These are phyloP conservation scores for Petunia axillaris DNA, from an alignment of 257 asterid species.

Conservation along the genomic window DNA sequence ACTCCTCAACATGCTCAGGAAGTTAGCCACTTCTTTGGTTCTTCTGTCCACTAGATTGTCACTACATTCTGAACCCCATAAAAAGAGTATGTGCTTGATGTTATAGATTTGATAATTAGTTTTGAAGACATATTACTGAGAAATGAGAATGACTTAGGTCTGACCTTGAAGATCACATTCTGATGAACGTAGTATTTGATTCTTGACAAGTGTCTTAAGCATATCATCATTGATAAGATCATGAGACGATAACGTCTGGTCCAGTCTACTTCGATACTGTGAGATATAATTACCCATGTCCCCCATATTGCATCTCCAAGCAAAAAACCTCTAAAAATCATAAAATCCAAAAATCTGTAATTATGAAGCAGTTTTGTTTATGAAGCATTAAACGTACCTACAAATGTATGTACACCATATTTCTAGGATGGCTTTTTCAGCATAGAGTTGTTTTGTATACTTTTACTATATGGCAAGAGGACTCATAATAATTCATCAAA, in stretches of 20 bases:
- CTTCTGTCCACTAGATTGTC: conserved; percentile 59
- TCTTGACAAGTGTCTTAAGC: conserved; percentile 58
- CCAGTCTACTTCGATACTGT: conserved; percentile 61
- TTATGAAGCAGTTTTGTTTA: neutral
- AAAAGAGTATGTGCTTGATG: neutral
- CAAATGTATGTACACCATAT: neutral
- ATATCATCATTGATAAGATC: conserved; percentile 51
- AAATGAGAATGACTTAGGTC: neutral
- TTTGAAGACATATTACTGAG: neutral
- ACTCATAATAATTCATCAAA: conserved; percentile 18
- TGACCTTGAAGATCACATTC: conserved; percentile 23
- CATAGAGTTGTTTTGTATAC: too few species aligned
- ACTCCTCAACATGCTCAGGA: conserved; percentile 81
- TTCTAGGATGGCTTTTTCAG: too few species aligned
- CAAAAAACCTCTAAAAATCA: conserved; percentile 28
- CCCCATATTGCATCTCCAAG: conserved; percentile 53
- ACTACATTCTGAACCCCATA: conserved; percentile 51
- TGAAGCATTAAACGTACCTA: neutral
- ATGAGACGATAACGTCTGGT: conserved; percentile 58
- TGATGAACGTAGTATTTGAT: conserved; percentile 56
- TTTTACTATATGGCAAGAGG: too few species aligned
- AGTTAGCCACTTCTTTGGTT: conserved; percentile 65
- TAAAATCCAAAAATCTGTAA: conserved; percentile 23
- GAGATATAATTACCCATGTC: conserved; percentile 45
- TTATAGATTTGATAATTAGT: neutral